Evolutionary conservation across 106 monocot species (phyloP).

Genomic region (Xerophyta viscosa): DNA sequence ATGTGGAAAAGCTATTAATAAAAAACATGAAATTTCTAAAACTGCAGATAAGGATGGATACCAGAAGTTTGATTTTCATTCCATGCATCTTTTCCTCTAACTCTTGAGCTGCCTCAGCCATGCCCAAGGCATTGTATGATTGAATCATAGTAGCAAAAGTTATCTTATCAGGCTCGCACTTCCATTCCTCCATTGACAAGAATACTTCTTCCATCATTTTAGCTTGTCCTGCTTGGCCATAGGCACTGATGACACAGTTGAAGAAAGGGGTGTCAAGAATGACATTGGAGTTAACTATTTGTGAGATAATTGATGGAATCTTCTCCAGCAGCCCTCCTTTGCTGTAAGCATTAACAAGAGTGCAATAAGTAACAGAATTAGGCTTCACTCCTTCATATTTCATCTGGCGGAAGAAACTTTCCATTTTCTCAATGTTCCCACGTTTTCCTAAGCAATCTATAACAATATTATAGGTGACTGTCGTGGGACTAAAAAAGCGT

Average conservation of each 20-base stretch:
- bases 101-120: conserved; percentile 53
- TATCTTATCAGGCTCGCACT: conserved; percentile 64
- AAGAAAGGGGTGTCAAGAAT: conserved; percentile 72
- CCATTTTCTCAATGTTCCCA: conserved; percentile 77
- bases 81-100: conserved; percentile 26
- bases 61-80: conserved; percentile 20
- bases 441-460: conserved; percentile 73
- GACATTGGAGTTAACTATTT: conserved; percentile 80
- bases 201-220: conserved; percentile 86
- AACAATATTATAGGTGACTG: conserved; percentile 66
- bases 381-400: conserved; percentile 83
- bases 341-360: conserved; percentile 61
- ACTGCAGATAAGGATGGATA: too few species aligned
- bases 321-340: conserved; percentile 55
- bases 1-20: too few species aligned
- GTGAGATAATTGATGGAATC: conserved; percentile 57
- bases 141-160: conserved; percentile 66
- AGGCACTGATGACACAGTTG: conserved; percentile 82
- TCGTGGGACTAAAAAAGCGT: conserved; percentile 57
- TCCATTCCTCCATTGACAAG: conserved; percentile 65
- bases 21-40: too few species aligned
- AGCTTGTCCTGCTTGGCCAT: conserved; percentile 66
- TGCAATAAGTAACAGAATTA: conserved; percentile 81
- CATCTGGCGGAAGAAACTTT: conserved; percentile 66
- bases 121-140: conserved; percentile 46